These are phyloP conservation scores for Bolboschoenus planiculmis DNA, from an alignment of 176 grass and related monocot genomes.

Conservation along the genomic window DNA sequence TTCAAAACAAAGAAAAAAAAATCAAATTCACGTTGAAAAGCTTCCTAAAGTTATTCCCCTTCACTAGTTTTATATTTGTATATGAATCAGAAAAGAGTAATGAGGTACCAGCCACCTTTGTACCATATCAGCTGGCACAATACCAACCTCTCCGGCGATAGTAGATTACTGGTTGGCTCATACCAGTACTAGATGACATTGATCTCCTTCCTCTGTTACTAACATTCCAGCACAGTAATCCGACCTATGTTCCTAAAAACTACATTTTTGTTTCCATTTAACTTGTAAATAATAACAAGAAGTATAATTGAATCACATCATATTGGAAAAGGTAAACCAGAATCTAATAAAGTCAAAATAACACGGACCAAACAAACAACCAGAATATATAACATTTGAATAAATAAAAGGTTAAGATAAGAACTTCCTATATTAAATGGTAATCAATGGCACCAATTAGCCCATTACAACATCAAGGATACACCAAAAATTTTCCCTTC, in stretches of 20 bases:
- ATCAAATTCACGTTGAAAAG: no score
- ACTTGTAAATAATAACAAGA: background rate
- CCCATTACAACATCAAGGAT: background rate
- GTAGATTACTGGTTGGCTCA: no score
- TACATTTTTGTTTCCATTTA: background rate
- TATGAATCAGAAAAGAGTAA: background rate
- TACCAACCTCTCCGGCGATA: no score
- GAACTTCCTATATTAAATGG: background rate
- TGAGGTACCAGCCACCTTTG: background rate
- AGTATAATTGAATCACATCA: background rate
- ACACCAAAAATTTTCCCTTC: constrained; percentile 7
- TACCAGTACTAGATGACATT: background rate
- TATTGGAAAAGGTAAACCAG: background rate
- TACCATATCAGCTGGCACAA: background rate
- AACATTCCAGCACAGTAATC: background rate
- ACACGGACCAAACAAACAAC: background rate
- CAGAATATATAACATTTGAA: background rate
- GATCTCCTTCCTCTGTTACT: background rate
- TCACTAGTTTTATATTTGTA: background rate
- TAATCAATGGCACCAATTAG: background rate
- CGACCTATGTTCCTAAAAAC: background rate
- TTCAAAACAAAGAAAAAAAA: no score
- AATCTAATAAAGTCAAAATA: background rate
- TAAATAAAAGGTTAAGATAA: background rate
- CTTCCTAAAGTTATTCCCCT: background rate